Evolutionary conservation across 2,329 filamentous ascomycete genomes (phyloP), one percentile per base, ranked within the genome.

Genomic region (Trichophyton rubrum): DNA sequence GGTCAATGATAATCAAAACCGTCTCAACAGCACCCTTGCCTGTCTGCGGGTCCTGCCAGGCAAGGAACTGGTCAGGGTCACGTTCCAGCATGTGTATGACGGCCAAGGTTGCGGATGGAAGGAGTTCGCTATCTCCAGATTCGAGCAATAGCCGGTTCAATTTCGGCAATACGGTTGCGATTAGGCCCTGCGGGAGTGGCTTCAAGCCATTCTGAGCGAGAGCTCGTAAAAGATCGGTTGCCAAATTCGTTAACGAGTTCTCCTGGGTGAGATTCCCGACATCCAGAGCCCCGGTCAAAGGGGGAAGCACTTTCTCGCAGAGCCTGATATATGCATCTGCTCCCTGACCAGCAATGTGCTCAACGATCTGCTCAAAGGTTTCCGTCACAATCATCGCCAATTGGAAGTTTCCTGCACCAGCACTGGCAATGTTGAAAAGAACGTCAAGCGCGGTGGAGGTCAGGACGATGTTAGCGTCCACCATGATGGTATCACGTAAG

Each of bases 51-150:
- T 96, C 89, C 40, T 86, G 85, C 87, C 90, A 99, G 64, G 82
- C 83, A 67, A 97, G 87, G 47, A 97, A 84, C 70, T 97, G 93
- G 64, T 90, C 83, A 66, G 92, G 86, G 69, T 96, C 93, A 71
- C 96, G 90, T 66, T 85, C 82, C 38, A 99, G 81, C 74, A 97
- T 90, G 72, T 89, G 90, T 74, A 93, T 92, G 65, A 96, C 85
- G 0, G 89, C 85, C 68, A 90, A 85, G 0, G 90, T 93, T 11
- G 89, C 89, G 2, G 91, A 88, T 63, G 91, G 88, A 61, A 97
- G 82, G 27, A 99, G 80, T 66, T 95, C 90, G 60, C 89, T 90
- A 66, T 97, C 92, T n/a, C 80, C 80, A 1, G 89, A 91, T 64
- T 85, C 85, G 73, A 96, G 86, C 43, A 99, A 78, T 38, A 97